Evolutionary conservation across 129 eudicot species (phyloP).

Genomic region (Scalesia atractyloides): DNA sequence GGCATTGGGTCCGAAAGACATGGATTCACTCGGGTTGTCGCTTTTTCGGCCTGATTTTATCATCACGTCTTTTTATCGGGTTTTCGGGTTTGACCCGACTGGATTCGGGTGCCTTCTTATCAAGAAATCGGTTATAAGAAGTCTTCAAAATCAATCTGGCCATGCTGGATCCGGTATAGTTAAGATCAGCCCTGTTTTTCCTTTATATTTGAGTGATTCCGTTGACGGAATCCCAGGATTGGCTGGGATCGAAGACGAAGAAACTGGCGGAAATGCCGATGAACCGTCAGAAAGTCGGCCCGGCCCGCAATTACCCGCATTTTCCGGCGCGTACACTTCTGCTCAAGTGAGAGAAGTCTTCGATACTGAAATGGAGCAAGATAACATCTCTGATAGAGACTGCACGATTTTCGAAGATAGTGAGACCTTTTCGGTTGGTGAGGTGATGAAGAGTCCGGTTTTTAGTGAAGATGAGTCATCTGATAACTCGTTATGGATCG

Average conservation of each 20-base stretch:
- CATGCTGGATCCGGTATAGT: slow-evolving; percentile 95
- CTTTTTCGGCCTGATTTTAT: slow-evolving; percentile 93
- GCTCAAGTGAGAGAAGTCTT: slow-evolving; percentile 95
- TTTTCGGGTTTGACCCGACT: slow-evolving; percentile 93
- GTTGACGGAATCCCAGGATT: slow-evolving; percentile 84
- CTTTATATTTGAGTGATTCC: slow-evolving; percentile 85
- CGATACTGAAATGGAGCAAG: slow-evolving; percentile 90
- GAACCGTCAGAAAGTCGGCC: slow-evolving; percentile 53
- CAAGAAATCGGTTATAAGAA: slow-evolving; percentile 83
- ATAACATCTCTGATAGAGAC: slow-evolving; percentile 77
- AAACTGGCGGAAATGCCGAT: slow-evolving; percentile 58
- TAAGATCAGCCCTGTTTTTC: slow-evolving; percentile 88
- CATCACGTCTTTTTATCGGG: slow-evolving; percentile 96
- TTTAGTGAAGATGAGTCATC: slow-evolving; percentile 98
- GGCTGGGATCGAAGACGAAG: slow-evolving; percentile 59
- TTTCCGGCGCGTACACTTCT: slow-evolving; percentile 96
- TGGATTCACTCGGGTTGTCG: slow-evolving; percentile 98
- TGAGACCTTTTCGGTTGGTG: slow-evolving; percentile 91
- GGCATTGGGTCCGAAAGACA: slow-evolving; percentile 96
- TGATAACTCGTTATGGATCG: slow-evolving; percentile 96
- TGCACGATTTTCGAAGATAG: slow-evolving; percentile 94
- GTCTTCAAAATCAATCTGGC: slow-evolving; percentile 94
- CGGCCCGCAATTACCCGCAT: slow-evolving; percentile 85
- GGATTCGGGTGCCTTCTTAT: slow-evolving; percentile 98
- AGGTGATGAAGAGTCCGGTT: slow-evolving; percentile 96